Conservation (phyloP, 441 rosid species). For the Isatis lusitanica region DNA sequence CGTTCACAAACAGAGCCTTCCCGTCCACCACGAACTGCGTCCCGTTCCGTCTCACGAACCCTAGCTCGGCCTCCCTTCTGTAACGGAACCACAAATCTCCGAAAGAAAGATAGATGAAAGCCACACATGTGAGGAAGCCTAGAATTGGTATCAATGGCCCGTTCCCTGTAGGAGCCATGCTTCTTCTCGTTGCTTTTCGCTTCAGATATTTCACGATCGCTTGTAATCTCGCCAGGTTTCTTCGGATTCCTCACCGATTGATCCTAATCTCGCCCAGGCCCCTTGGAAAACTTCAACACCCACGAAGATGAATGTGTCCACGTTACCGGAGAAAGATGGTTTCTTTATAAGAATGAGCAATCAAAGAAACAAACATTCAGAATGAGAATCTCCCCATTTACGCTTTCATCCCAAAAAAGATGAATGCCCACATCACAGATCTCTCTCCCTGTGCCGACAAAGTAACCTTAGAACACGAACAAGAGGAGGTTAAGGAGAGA, state of each 20-base stretch:
- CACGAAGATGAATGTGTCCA: conserved; percentile 12
- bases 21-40: conserved; percentile 72
- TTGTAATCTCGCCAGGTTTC: conserved; percentile 33
- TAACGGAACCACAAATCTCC: conserved; percentile 54
- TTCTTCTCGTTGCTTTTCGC: conserved; percentile 15
- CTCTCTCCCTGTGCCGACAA: conserved; percentile 6
- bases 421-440: not conserved
- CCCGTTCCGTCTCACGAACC: conserved; percentile 72
- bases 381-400: not conserved
- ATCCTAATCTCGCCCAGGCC: not conserved
- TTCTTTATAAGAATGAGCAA: not conserved
- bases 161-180: conserved; percentile 53
- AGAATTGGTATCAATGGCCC: conserved; percentile 66
- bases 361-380: not conserved
- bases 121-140: conserved; percentile 75
- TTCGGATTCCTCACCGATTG: not conserved
- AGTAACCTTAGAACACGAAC: not conserved
- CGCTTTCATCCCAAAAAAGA: not conserved
- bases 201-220: conserved; percentile 19
- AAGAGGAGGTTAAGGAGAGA: not conserved
- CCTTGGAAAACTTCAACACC: not conserved
- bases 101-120: conserved; percentile 74
- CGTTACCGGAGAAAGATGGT: not conserved
- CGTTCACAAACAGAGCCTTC: conserved; percentile 61
- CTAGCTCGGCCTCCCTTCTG: conserved; percentile 41